Evolutionary conservation across 352 stramenopile genomes (phyloP).

Genomic region (Pythium insidiosum): DNA sequence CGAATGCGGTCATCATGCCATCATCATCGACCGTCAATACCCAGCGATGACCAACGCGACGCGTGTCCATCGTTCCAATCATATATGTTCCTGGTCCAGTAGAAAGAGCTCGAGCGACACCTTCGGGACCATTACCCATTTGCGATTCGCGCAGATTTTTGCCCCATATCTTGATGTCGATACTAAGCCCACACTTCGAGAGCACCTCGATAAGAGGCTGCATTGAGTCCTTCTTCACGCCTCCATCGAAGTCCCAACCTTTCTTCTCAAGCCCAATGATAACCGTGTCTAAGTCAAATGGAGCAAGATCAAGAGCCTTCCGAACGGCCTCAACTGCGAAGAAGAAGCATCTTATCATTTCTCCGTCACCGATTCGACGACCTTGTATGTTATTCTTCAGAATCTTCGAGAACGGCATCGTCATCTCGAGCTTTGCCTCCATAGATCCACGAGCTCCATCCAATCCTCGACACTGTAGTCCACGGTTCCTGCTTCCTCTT

Average conservation of each 20-base stretch:
- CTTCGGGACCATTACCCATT: too few relatives aligned
- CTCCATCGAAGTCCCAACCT: neutral
- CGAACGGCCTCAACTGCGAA: conserved; percentile 1
- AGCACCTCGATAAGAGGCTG: neutral
- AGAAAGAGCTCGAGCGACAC: too few relatives aligned
- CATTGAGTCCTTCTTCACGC: neutral
- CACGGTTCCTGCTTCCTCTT: too few relatives aligned
- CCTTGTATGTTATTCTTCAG: neutral
- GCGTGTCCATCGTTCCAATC: conserved; percentile 1
- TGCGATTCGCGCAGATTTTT: conserved; percentile 1
- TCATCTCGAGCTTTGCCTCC: neutral
- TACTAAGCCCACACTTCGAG: neutral
- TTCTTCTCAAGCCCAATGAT: too few relatives aligned
- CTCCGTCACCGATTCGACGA: neutral
- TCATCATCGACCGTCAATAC: conserved; percentile 1
- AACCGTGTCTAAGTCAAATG: neutral
- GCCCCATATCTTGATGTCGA: conserved; percentile 1
- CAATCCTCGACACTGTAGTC: neutral
- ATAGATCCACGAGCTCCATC: conserved; percentile 2
- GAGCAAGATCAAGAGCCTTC: neutral
- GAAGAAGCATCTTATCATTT: conserved; percentile 5
- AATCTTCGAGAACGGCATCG: too few relatives aligned
- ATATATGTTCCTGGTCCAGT: too few relatives aligned
- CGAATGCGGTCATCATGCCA: conserved; percentile 1
- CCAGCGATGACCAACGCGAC: neutral